Evolutionary conservation across 2,329 filamentous ascomycete species (phyloP).

Genomic region (Tolypocladium nubicola): DNA sequence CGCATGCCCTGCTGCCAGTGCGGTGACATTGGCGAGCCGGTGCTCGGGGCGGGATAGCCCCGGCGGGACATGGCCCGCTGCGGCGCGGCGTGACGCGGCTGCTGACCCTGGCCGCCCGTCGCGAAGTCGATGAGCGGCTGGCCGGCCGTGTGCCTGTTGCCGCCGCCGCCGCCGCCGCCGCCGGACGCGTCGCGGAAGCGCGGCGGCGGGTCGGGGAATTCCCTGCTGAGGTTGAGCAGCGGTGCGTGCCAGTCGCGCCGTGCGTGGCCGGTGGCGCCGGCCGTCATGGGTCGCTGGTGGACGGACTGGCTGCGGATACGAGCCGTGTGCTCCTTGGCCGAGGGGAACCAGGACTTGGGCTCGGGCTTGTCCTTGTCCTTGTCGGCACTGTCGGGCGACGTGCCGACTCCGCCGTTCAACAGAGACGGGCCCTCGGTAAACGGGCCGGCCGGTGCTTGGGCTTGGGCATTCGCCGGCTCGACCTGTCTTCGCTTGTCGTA

Average conservation of each 20-base stretch:
- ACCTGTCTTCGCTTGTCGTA: slow-evolving; percentile 37
- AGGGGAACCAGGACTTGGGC: slow-evolving; percentile 23
- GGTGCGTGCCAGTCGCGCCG: slow-evolving; percentile 35
- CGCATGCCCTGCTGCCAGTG: neutral
- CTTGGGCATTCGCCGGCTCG: slow-evolving; percentile 15
- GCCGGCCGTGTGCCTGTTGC: slow-evolving; percentile 25
- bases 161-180: slow-evolving; percentile 23
- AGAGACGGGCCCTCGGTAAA: slow-evolving; percentile 49
- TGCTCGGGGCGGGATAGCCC: slow-evolving; percentile 1
- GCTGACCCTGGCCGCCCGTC: slow-evolving; percentile 13
- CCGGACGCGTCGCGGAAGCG: slow-evolving; percentile 37
- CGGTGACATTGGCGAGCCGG: neutral
- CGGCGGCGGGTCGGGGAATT: slow-evolving; percentile 50
- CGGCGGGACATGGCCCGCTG: slow-evolving; percentile 5
- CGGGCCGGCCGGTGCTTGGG: slow-evolving; percentile 25
- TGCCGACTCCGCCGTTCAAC: slow-evolving; percentile 30
- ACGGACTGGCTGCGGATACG: slow-evolving; percentile 18
- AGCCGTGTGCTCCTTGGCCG: slow-evolving; percentile 25
- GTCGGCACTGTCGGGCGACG: slow-evolving; percentile 11
- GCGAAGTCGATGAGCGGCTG: slow-evolving; percentile 37
- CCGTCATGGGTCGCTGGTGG: slow-evolving; percentile 13
- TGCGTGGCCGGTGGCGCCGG: slow-evolving; percentile 9
- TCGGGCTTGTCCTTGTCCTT: slow-evolving; percentile 8
- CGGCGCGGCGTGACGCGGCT: slow-evolving; percentile 1
- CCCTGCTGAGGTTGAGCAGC: slow-evolving; percentile 52